A percentile compares a stretch with the other conserved stretches of the same genome.
Conservation (phyloP, 306 rosid genomes). For the Vicia faba region DNA sequence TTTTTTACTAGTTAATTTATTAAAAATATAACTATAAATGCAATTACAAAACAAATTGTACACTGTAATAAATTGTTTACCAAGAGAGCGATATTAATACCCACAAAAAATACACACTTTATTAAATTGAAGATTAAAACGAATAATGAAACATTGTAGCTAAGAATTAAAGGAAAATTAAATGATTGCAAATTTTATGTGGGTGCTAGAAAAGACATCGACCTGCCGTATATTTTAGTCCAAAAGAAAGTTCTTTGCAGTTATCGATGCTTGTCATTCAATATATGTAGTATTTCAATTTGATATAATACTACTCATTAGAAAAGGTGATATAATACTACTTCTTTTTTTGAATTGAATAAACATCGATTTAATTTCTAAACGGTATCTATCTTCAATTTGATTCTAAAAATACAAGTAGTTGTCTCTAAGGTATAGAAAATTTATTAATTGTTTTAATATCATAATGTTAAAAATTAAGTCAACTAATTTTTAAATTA, state of each 20-base stretch:
- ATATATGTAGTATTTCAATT: constrained; percentile 2
- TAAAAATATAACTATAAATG: background rate
- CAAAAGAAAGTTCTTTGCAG: constrained; percentile 44
- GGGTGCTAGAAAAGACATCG: constrained; percentile 42
- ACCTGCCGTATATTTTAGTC: constrained; percentile 44
- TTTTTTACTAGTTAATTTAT: no score
- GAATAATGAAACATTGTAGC: background rate
- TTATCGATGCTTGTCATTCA: constrained; percentile 14
- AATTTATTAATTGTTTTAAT: no score
- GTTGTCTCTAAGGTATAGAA: no score
- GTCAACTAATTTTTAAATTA: no score
- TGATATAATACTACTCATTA: background rate
- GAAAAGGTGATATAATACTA: no score
- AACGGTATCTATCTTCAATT: no score
- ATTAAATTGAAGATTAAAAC: background rate
- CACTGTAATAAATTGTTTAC: background rate
- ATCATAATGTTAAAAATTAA: no score
- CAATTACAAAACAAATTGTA: background rate
- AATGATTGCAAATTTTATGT: constrained; percentile 29
- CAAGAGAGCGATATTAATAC: background rate
- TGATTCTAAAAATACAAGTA: no score
- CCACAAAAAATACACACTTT: background rate
- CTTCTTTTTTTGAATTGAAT: no score
- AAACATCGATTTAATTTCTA: no score
- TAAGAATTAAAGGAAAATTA: background rate